Base-by-base conservation (phyloP, 352 stramenopile genomes). In the Pythium pyrilobum region DNA sequence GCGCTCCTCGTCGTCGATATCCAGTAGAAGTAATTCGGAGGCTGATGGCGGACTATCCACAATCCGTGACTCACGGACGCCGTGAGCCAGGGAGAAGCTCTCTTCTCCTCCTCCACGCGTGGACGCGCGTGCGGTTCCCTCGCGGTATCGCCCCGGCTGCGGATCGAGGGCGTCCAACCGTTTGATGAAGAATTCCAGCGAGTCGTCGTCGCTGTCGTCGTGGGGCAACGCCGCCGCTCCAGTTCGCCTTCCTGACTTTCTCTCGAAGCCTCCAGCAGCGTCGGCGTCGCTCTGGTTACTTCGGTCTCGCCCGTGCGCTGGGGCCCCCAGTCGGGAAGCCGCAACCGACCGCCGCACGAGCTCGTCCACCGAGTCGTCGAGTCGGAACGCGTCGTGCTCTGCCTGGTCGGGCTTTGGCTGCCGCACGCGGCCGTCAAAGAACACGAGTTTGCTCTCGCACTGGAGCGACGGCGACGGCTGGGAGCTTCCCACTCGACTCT, bases 391-490 rank as follows among this genome's bases (percentile, higher is more conserved):
- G 9, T 58, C 49, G 27, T 53, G 40, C 4, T 49, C 34, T 31
- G 55, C 25, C 9, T 28, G 34, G 1, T 60, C 37, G 10, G 39
- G 13, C 54, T 49, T 53, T 29, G 24, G 36, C 5, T 20, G 21
- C 28, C 46, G 28, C 16, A 77, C 55, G 7, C 38, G 54, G 1
- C 63, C 65, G 41, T 81, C 61, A 31, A 85, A 85, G 46, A 80
- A 85, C 13, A 85, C 76, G 5, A 87, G 64, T 29, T 69, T 72
- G 57, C 76, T 87, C 32, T 87, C 76, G 16, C 73, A 77, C 8
- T 64, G 51, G 5, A 87, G 52, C 13, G 70, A 77, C 1, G 42
- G 33, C 2, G 33, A n/a, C 12, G 52, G 24, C 9, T 25, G 62
- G 45, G 10, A 49, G 49, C 3, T 23, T 15, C 21, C 15, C 11